phyloP scores from a whole-genome alignment of 202 grass and related monocot species.

The Digitaria exilis region DNA sequence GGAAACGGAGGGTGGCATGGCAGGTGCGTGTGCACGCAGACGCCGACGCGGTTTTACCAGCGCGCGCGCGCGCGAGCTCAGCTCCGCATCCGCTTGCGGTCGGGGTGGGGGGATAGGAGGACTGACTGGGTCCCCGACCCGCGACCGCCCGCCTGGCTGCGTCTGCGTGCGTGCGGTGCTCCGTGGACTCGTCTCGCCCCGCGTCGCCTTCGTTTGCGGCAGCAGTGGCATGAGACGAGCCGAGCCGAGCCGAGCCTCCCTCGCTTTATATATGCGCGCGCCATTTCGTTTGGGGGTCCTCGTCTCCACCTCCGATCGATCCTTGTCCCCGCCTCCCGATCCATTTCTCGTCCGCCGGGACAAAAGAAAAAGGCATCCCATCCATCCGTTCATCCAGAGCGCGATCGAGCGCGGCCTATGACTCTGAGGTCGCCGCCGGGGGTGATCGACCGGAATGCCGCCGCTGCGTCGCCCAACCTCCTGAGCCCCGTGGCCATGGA shows the following conservation, averaged over 20 bases:
- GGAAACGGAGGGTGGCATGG: background rate
- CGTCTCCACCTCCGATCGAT: background rate
- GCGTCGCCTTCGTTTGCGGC: too few species aligned
- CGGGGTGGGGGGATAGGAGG: background rate
- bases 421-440: constrained; percentile 5
- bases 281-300: background rate
- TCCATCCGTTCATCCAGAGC: background rate
- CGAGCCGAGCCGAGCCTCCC: too few species aligned
- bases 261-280: background rate
- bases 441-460: background rate
- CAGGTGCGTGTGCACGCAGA: background rate
- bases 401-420: background rate
- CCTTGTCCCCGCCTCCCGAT: too few species aligned
- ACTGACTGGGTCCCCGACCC: background rate
- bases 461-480: background rate
- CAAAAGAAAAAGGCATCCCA: background rate
- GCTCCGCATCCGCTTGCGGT: background rate
- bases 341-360: background rate
- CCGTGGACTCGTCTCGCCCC: background rate
- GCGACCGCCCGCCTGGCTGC: background rate
- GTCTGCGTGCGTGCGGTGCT: constrained; percentile 14
- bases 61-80: background rate
- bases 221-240: background rate
- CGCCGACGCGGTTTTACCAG: background rate
- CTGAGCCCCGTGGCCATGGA: background rate